Base-by-base conservation (phyloP, 306 rosid genomes). In the Pterocarpus macrocarpus region DNA sequence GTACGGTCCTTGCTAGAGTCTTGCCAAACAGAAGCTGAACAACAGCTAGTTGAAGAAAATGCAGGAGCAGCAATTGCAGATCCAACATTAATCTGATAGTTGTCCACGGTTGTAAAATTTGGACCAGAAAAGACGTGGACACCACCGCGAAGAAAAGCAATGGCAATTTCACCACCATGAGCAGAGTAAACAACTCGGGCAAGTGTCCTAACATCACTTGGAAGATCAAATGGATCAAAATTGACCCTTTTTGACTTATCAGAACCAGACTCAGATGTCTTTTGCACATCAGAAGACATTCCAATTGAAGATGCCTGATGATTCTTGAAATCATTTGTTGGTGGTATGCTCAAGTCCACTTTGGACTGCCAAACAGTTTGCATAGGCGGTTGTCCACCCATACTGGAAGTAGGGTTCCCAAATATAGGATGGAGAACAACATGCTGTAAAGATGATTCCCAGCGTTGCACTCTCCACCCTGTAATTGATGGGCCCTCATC, bases 391-490 rank as follows among this genome's bases (percentile, higher is more conserved):
- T 92, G 97, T 78, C 99, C 99, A 77, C 96, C 92, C 89, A 92
- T 92, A 84, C 92, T 92, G 57, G 98, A 91, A 81, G 96, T 91
- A 77, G 99, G 97, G 68, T 86, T 93, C 56, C 98, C 98, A 90
- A 95, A 95, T 86, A 95, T 95, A 76, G 92, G 99, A 87, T 95
- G 99, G 77, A 95, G 98, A 78, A 93, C 99, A 58, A 95, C 99
- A 33, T 89, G 91, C 76, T 93, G 93, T 79, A 93, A 89, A 58
- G 99, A 93, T 56, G 99, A 95, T 87, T 93, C 98, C 99, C 99
- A 95, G n/a, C 99, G 99, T 81, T 95, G 99, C 82, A 95, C 99
- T 84, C 99, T 93, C 99, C 99, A 95, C 69, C 99, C 99, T 7
- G 99, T 91, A 70, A 95, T 86, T 67, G 99, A 92, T 58, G 99